These are phyloP conservation scores for Austropuccinia psidii DNA, from an alignment of 1,284 basidiomycete genomes.

Conservation along the genomic window DNA sequence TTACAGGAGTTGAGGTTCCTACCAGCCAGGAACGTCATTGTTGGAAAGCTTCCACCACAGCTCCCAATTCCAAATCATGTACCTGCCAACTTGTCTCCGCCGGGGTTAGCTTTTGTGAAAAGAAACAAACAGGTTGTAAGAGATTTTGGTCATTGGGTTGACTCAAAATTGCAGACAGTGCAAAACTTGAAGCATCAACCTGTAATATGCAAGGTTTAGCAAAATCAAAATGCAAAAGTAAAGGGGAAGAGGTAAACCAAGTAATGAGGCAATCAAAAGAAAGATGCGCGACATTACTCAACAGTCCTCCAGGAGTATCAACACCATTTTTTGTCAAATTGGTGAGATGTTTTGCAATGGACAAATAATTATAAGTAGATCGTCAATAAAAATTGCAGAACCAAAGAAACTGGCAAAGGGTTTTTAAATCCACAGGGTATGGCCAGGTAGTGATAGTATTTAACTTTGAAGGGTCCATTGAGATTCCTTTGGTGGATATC, in stretches of 20 bases:
- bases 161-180: constrained; percentile 32
- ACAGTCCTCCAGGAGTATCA: background rate
- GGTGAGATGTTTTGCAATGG: background rate
- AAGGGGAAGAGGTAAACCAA: background rate
- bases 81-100: constrained; percentile 11
- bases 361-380: constrained; percentile 1
- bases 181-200: constrained; percentile 35
- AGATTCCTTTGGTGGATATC: background rate
- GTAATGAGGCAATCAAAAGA: background rate
- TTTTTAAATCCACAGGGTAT: background rate
- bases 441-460: constrained; percentile 10
- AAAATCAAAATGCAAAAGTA: constrained; percentile 16
- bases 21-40: constrained; percentile 7
- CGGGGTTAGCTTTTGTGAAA: constrained; percentile 22
- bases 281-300: background rate
- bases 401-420: background rate
- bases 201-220: constrained; percentile 45
- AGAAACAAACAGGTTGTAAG: constrained; percentile 25
- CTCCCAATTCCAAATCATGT: background rate
- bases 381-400: constrained; percentile 15
- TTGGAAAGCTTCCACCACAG: background rate
- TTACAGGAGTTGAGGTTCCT: background rate
- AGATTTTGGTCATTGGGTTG: constrained; percentile 24
- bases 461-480: constrained; percentile 4
- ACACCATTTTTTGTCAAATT: background rate